Base-by-base conservation (phyloP, 2,329 filamentous ascomycete species). In the Penicillium sp. region DNA sequence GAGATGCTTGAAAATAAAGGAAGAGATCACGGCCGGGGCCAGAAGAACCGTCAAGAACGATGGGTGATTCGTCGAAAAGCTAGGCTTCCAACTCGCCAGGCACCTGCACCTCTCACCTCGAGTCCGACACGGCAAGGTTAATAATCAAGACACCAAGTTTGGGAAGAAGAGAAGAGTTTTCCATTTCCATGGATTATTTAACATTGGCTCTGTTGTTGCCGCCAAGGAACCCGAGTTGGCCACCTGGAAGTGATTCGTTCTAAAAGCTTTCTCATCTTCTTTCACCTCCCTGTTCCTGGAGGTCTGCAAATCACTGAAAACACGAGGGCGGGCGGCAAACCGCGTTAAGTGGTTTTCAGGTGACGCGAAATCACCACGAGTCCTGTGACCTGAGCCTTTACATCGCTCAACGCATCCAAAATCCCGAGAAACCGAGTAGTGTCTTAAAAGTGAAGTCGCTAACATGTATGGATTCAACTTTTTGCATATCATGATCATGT, bases 341-440 rank as follows among this genome's bases (percentile, higher is more conserved):
- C 75, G 75, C 75, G 76, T 77, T 70, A 77, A 77, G 74, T 77
- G 74, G 70, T 26, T 26, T 26, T 26, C 26, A 26, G 26, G 26
- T 26, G 77, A 78, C 76, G 73, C 76, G 76, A 78, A 76, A 76
- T 66, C 68, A 67, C 63, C 75, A 70, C 75, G 73, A 61, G 67
- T 68, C 73, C 67, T 70, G 75, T 75, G 74, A 76, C 61, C 48
- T 58, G 56, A 64, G 41, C 38, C 9, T 15, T 41, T 5, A 41
- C 35, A 56, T 21, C 38, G 29, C 56, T 31, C 31, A 56, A 46
- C 15, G 44, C 50, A 47, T 6, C 23, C 7, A n/a, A 17, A 15
- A n/a, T 58, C 35, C 21, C 41, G 26, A 26, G 26, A 26, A 26
- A 47, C 9, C 26, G 38, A 15, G 5, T 17, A 45, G 47, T 55